Evolutionary conservation across 139 green algal species (phyloP).

Genomic region (Tetradesmus obliquus): DNA sequence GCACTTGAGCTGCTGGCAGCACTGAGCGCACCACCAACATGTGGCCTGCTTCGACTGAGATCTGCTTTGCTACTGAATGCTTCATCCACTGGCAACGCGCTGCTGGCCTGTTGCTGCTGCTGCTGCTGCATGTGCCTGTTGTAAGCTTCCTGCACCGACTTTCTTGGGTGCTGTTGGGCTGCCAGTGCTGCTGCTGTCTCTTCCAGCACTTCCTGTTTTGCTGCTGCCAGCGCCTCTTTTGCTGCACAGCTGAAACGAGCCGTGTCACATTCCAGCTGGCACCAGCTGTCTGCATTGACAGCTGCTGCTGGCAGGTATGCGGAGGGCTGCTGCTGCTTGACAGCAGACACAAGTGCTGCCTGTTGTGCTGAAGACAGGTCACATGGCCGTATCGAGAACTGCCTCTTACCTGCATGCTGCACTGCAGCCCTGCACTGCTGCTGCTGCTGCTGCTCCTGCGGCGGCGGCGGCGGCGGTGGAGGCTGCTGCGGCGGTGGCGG

Average conservation of each 20-base stretch:
- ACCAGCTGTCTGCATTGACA: too few species aligned
- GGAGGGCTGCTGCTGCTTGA: not conserved
- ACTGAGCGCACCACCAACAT: too few species aligned
- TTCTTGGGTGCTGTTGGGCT: not conserved
- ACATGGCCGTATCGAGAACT: not conserved
- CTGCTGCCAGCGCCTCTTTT: not conserved
- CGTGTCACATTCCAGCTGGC: not conserved
- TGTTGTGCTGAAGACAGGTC: not conserved
- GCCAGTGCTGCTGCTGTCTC: not conserved
- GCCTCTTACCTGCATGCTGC: not conserved
- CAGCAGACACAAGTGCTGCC: not conserved
- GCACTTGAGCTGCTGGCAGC: too few species aligned
- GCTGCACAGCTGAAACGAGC: not conserved
- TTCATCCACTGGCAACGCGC: too few species aligned
- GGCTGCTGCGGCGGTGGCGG: not conserved
- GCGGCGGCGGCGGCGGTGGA: not conserved
- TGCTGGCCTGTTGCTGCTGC: not conserved
- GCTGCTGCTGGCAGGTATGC: not conserved
- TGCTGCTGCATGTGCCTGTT: not conserved
- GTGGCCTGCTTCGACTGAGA: too few species aligned
- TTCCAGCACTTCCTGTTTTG: not conserved
- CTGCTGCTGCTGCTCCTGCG: not conserved
- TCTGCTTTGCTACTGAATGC: too few species aligned
- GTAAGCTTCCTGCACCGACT: not conserved
- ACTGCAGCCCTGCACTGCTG: too few species aligned